Conservation (phyloP, 129 eudicot species). For the Flaveria sonorensis region DNA sequence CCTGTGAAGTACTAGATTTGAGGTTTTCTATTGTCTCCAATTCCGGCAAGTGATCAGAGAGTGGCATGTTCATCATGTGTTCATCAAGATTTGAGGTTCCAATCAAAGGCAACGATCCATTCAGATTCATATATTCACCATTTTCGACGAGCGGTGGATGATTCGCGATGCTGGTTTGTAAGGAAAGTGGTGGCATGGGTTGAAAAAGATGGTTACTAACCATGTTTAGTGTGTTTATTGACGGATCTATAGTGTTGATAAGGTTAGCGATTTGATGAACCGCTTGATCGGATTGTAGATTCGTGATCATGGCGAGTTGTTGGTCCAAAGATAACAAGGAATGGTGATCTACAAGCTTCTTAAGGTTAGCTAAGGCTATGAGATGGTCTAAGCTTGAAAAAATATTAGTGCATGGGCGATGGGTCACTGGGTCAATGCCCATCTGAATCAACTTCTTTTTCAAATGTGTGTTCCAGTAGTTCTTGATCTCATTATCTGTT, state of each 20-base stretch:
- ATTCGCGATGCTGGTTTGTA: constrained; percentile 17
- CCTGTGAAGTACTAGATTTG: constrained; percentile 34
- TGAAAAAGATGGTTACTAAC: constrained; percentile 47
- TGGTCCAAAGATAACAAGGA: constrained; percentile 61
- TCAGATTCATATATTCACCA: constrained; percentile 25
- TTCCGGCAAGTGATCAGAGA: constrained; percentile 57
- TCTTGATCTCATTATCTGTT: constrained; percentile 85
- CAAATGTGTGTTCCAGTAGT: constrained; percentile 85
- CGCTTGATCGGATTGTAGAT: constrained; percentile 57
- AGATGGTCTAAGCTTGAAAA: constrained; percentile 71
- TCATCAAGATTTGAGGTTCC: constrained; percentile 24
- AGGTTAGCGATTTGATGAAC: constrained; percentile 32
- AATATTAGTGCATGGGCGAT: constrained; percentile 79
- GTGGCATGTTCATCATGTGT: constrained; percentile 31
- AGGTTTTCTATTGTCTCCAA: constrained; percentile 32
- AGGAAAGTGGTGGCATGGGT: constrained; percentile 28
- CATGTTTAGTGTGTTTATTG: not conserved
- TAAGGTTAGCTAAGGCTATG: constrained; percentile 72
- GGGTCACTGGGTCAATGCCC: constrained; percentile 94
- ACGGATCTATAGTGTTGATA: not conserved
- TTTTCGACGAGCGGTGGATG: constrained; percentile 19
- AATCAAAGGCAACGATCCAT: constrained; percentile 19
- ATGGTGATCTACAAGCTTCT: constrained; percentile 57
- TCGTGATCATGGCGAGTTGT: constrained; percentile 42
- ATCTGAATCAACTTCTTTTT: constrained; percentile 75